phyloP scores from a whole-genome alignment of 257 asterid genomes.

The Nicotiana paniculata region DNA sequence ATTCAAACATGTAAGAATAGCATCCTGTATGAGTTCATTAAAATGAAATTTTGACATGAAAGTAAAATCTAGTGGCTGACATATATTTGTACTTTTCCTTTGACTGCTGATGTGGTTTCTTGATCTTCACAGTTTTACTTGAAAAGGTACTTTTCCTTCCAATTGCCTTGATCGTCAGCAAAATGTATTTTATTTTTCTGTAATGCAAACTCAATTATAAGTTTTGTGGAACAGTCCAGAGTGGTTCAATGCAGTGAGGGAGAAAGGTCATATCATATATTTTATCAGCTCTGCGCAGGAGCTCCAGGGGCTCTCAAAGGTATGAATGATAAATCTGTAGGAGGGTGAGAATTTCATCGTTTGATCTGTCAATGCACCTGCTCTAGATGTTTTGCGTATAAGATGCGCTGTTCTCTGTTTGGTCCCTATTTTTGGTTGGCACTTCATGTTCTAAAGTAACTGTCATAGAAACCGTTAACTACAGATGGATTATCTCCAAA shows the following conservation, averaged over 20 bases:
- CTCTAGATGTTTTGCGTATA: background rate
- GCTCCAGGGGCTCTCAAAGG: slow-evolving; percentile 90
- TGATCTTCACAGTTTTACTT: slow-evolving; percentile 63
- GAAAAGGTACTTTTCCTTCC: slow-evolving; percentile 68
- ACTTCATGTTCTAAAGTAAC: background rate
- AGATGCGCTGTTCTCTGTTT: background rate
- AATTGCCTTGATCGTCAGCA: slow-evolving; percentile 1
- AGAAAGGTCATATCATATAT: slow-evolving; percentile 98
- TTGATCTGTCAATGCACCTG: background rate
- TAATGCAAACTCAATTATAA: slow-evolving; percentile 17
- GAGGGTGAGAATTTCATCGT: background rate
- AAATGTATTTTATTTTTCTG: background rate
- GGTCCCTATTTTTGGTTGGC: background rate
- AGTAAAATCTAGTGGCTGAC: slow-evolving; percentile 8
- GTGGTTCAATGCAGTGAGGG: slow-evolving; percentile 92
- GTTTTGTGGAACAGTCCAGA: slow-evolving; percentile 65
- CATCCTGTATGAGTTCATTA: slow-evolving; percentile 18
- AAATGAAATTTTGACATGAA: slow-evolving; percentile 7
- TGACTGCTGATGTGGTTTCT: slow-evolving; percentile 20
- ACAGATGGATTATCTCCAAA: background rate
- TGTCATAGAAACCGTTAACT: background rate
- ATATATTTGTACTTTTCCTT: slow-evolving; percentile 26
- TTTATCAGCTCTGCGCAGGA: slow-evolving; percentile 96
- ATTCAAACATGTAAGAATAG: slow-evolving; percentile 85
- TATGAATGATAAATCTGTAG: slow-evolving; percentile 13